These are phyloP conservation scores for Talaromyces thailandensis DNA, from an alignment of 495 filamentous ascomycete genomes.

Conservation along the genomic window DNA sequence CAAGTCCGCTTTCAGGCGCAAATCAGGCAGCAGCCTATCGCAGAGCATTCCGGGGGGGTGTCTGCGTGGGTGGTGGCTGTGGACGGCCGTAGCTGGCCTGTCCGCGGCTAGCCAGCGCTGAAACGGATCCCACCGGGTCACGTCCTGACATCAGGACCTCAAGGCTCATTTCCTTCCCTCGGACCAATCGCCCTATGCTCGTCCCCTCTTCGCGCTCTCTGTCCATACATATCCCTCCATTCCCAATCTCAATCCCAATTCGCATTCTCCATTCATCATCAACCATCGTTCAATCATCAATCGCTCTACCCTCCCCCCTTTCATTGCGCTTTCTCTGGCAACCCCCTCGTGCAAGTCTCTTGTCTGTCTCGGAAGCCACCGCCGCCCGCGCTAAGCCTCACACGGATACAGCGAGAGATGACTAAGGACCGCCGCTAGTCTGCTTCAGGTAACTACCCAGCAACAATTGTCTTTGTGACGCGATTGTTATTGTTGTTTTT, in stretches of 20 bases:
- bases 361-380: neutral
- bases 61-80: neutral
- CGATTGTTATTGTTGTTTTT: neutral
- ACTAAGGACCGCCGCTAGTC: neutral
- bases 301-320: neutral
- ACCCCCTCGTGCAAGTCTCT: neutral
- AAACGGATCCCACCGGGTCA: neutral
- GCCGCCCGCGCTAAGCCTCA: neutral
- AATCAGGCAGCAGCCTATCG: neutral
- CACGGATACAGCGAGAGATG: neutral
- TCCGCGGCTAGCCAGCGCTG: neutral
- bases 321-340: neutral
- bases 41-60: neutral
- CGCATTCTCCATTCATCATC: neutral
- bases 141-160: neutral
- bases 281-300: neutral
- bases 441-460: neutral
- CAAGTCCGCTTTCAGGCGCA: slow-evolving; percentile 1
- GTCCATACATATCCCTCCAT: neutral
- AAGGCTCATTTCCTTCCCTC: neutral
- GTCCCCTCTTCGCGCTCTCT: neutral
- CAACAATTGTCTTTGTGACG: neutral
- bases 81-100: neutral
- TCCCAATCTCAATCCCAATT: neutral
- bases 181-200: neutral